Conservation (phyloP, 2,329 filamentous ascomycete genomes). For the Fusarium sp. region DNA sequence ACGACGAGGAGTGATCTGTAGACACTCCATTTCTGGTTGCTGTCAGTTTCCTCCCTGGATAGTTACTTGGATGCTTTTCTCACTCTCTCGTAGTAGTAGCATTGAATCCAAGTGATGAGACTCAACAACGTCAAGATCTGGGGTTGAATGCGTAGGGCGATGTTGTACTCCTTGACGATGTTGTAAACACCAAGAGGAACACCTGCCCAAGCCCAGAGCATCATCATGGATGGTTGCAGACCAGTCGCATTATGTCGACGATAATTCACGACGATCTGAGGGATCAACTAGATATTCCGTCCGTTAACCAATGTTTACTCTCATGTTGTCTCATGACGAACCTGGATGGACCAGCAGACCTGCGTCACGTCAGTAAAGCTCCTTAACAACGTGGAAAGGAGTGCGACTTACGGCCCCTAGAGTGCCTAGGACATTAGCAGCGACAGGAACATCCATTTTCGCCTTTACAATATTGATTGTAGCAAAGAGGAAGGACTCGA, state of each 20-base stretch:
- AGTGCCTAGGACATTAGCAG: constrained; percentile 70
- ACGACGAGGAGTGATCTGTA: constrained; percentile 62
- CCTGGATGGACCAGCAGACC: constrained; percentile 75
- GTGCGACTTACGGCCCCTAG: constrained; percentile 64
- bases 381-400: neutral
- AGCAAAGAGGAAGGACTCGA: neutral
- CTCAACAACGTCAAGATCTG: constrained; percentile 59
- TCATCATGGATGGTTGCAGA: constrained; percentile 78
- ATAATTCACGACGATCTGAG: constrained; percentile 77
- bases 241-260: constrained; percentile 74
- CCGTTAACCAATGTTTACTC: neutral
- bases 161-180: constrained; percentile 56
- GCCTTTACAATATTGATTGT: neutral
- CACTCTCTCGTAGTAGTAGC: constrained; percentile 57
- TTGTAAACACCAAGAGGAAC: constrained; percentile 71
- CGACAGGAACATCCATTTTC: constrained; percentile 65
- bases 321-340: constrained; percentile 41
- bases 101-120: constrained; percentile 58
- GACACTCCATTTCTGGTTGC: constrained; percentile 63
- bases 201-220: constrained; percentile 76
- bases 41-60: constrained; percentile 9
- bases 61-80: fast-evolving
- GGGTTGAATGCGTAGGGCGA: constrained; percentile 57
- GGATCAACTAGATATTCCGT: constrained; percentile 66
- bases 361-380: constrained; percentile 16